phyloP scores from a whole-genome alignment of 106 monocot genomes.

The Dioscorea dumetorum region DNA sequence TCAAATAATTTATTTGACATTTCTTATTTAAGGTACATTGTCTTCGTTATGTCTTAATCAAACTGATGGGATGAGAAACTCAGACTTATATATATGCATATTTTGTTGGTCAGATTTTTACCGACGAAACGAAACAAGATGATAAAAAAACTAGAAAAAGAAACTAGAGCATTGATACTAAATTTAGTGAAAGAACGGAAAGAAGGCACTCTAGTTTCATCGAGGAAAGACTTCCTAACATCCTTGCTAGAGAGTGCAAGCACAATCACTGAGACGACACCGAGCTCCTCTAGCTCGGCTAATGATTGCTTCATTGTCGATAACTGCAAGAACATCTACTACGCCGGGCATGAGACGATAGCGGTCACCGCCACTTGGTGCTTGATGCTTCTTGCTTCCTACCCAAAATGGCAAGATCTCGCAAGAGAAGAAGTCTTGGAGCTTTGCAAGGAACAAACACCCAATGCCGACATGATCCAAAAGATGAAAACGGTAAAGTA shows the following conservation, averaged over 20 bases:
- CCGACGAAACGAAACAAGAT: slow-evolving; percentile 47
- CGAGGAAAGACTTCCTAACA: slow-evolving; percentile 32
- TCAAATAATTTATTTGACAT: slow-evolving; percentile 20
- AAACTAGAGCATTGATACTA: slow-evolving; percentile 35
- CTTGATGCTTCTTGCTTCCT: slow-evolving; percentile 48
- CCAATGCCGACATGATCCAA: slow-evolving; percentile 27
- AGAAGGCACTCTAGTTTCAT: background rate
- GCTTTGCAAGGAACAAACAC: slow-evolving; percentile 19
- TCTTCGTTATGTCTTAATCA: too few species aligned
- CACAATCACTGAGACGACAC: background rate
- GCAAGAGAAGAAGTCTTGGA: slow-evolving; percentile 53
- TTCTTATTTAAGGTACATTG: slow-evolving; percentile 23
- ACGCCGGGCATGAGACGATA: slow-evolving; percentile 74
- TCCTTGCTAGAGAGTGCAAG: slow-evolving; percentile 34
- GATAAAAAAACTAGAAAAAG: slow-evolving; percentile 32
- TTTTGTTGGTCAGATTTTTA: slow-evolving; percentile 18
- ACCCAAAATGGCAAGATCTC: slow-evolving; percentile 60
- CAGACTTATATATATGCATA: too few species aligned
- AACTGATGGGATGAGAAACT: too few species aligned
- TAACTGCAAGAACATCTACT: slow-evolving; percentile 85
- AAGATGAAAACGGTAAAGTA: slow-evolving; percentile 53
- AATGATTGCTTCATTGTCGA: slow-evolving; percentile 56
- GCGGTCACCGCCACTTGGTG: slow-evolving; percentile 56
- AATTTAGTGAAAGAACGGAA: slow-evolving; percentile 30
- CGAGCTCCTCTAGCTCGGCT: too few species aligned